Evolutionary conservation across 2,329 filamentous ascomycete species (phyloP).

Genomic region (Phyllosticta capitalensis): DNA sequence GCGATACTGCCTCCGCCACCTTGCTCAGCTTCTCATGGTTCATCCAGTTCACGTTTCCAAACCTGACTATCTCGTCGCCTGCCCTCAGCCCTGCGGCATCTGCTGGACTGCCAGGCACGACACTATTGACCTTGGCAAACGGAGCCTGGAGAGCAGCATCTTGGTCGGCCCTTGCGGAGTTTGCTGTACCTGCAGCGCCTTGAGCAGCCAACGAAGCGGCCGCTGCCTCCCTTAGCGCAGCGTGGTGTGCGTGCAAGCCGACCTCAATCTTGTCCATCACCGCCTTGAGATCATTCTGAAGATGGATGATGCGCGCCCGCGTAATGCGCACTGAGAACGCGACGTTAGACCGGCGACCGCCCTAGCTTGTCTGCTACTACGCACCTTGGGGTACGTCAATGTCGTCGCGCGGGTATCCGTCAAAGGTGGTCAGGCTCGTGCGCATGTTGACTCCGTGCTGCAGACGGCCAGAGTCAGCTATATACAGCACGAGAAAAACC

Average conservation of each 20-base stretch:
- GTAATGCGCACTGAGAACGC: slow-evolving; percentile 70
- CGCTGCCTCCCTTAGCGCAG: slow-evolving; percentile 49
- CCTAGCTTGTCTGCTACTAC: slow-evolving; percentile 15
- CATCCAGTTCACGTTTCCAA: slow-evolving; percentile 71
- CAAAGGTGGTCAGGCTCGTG: slow-evolving; percentile 73
- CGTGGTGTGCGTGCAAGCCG: slow-evolving; percentile 82
- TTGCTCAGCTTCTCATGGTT: slow-evolving; percentile 82
- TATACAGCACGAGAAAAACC: neutral
- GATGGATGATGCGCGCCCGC: slow-evolving; percentile 73
- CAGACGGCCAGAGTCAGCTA: slow-evolving; percentile 14
- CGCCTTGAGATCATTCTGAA: slow-evolving; percentile 88
- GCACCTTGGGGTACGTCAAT: slow-evolving; percentile 91
- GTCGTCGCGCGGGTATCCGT: slow-evolving; percentile 87
- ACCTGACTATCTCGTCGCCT: slow-evolving; percentile 73
- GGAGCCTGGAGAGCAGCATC: slow-evolving; percentile 44
- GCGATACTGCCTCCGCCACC: slow-evolving; percentile 82
- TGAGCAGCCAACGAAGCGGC: slow-evolving; percentile 16
- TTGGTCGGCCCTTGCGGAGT: slow-evolving; percentile 15
- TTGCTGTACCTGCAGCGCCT: slow-evolving; percentile 15
- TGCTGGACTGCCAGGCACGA: slow-evolving; percentile 70
- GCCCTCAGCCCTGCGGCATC: slow-evolving; percentile 68
- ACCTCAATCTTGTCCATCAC: slow-evolving; percentile 78
- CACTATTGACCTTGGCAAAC: slow-evolving; percentile 85
- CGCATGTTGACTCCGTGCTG: slow-evolving; percentile 92
- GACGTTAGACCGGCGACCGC: neutral